Evolutionary conservation across 345 rosid genomes (phyloP).

Genomic region (Durio zibethinus): DNA sequence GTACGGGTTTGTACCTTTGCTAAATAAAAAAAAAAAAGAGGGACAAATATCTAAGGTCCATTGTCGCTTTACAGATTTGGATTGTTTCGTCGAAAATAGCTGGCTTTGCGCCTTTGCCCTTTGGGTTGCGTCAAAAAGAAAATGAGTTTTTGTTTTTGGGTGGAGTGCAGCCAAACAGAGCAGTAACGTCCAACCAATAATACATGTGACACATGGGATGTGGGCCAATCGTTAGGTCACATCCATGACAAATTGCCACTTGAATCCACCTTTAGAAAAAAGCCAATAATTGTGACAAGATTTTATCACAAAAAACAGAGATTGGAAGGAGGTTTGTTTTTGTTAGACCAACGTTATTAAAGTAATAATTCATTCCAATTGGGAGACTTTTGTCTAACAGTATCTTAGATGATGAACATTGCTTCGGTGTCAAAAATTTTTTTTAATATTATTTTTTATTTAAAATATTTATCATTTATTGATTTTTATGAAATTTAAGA

Average conservation of each 20-base stretch:
- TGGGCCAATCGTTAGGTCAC: too few relatives aligned
- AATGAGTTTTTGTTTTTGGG: background rate
- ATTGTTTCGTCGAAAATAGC: background rate
- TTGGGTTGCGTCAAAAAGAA: background rate
- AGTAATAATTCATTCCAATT: background rate
- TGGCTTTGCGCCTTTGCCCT: background rate
- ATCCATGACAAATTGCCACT: too few relatives aligned
- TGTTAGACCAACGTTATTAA: background rate
- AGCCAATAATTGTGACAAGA: too few relatives aligned
- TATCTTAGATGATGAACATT: background rate
- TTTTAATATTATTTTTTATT: too few relatives aligned
- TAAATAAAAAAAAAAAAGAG: too few relatives aligned
- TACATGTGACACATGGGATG: slow-evolving; percentile 15
- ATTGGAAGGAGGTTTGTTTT: background rate
- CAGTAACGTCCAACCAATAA: background rate
- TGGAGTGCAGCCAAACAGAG: background rate
- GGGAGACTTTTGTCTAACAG: background rate
- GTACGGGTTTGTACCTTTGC: background rate
- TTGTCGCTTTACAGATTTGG: background rate
- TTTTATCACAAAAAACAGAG: too few relatives aligned
- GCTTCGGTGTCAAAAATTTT: too few relatives aligned
- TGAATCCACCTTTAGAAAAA: too few relatives aligned
- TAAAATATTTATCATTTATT: too few relatives aligned
- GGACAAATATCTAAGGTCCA: background rate
- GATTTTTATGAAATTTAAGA: too few relatives aligned